phyloP scores from a whole-genome alignment of 2,329 filamentous ascomycete species.

The Claviceps sp. region DNA sequence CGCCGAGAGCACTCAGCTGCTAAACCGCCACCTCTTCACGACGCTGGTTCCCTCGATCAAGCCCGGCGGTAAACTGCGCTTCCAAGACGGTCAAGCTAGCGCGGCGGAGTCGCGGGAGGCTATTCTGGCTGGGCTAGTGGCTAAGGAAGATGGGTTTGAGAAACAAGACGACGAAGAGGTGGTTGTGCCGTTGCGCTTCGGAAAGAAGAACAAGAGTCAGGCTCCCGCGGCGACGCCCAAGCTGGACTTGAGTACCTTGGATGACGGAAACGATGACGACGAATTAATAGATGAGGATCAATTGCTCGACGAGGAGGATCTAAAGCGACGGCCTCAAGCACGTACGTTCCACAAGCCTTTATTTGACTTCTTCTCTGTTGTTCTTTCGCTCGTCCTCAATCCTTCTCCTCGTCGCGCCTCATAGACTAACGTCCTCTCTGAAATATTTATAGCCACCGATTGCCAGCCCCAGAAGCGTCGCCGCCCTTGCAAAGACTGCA shows the following conservation, averaged over 20 bases:
- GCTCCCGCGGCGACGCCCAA: slow-evolving; percentile 14
- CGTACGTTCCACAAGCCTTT: slow-evolving; percentile 45
- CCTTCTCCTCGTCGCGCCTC: not conserved
- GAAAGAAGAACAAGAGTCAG: slow-evolving; percentile 22
- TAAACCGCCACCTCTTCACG: slow-evolving; percentile 54
- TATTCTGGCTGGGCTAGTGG: slow-evolving; percentile 67
- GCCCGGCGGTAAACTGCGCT: slow-evolving; percentile 51
- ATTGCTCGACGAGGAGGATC: slow-evolving; percentile 73
- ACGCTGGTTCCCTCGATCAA: slow-evolving; percentile 59
- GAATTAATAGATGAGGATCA: slow-evolving; percentile 76
- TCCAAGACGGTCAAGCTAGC: slow-evolving; percentile 51
- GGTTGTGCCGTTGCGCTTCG: slow-evolving; percentile 37
- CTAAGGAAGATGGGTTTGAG: slow-evolving; percentile 50
- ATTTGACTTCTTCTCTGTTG: not conserved
- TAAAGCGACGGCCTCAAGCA: slow-evolving; percentile 61
- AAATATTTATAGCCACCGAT: slow-evolving; percentile 48
- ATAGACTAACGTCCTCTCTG: not conserved
- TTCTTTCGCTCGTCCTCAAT: not conserved
- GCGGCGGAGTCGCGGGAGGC: slow-evolving; percentile 53
- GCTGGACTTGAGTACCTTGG: slow-evolving; percentile 44
- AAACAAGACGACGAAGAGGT: slow-evolving; percentile 55
- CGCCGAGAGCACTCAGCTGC: slow-evolving; percentile 44
- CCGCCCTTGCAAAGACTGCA: slow-evolving; percentile 95
- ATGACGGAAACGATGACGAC: slow-evolving; percentile 58
- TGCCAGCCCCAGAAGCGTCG: slow-evolving; percentile 86